A percentile compares a stretch with the other conserved stretches of the same genome.
phyloP scores from a whole-genome alignment of 2,329 filamentous ascomycete genomes.

The Aspergillus sclerotialis region DNA sequence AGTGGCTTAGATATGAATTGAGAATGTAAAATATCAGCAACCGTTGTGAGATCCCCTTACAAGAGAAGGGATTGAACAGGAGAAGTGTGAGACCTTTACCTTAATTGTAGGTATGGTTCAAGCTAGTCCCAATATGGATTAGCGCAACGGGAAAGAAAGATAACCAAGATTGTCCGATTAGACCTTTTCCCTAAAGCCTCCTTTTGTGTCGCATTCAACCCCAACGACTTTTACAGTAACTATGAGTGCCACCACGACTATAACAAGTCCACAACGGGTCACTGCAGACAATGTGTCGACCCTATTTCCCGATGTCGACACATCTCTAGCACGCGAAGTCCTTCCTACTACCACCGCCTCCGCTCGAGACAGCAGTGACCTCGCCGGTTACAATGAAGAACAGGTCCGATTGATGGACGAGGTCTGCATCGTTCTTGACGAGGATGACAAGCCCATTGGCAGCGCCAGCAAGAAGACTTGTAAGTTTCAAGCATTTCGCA shows the following conservation, averaged over 20 bases:
- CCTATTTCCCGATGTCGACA: conserved; percentile 78
- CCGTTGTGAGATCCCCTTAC: too few species aligned
- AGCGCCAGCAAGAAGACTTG: conserved; percentile 98
- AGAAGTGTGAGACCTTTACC: neutral
- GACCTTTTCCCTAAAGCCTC: conserved; percentile 1
- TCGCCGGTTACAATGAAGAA: conserved; percentile 92
- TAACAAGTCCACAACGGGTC: conserved; percentile 53
- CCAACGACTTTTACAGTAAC: conserved; percentile 4
- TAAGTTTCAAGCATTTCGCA: conserved; percentile 41
- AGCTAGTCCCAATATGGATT: neutral
- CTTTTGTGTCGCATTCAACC: neutral
- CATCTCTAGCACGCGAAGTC: conserved; percentile 47
- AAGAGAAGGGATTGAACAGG: neutral
- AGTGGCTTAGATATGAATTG: too few species aligned
- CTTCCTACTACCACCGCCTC: conserved; percentile 27
- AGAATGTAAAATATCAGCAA: too few species aligned
- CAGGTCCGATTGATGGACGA: conserved; percentile 98
- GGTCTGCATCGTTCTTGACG: conserved; percentile 92
- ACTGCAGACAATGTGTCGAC: conserved; percentile 80
- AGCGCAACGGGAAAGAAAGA: neutral
- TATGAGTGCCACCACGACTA: conserved; percentile 43
- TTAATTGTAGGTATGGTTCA: too few species aligned
- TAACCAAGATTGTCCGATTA: conserved; percentile 2
- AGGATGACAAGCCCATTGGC: conserved; percentile 86
- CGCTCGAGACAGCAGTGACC: conserved; percentile 55